phyloP scores from a whole-genome alignment of 345 rosid species.

The Dovyalis caffra region DNA sequence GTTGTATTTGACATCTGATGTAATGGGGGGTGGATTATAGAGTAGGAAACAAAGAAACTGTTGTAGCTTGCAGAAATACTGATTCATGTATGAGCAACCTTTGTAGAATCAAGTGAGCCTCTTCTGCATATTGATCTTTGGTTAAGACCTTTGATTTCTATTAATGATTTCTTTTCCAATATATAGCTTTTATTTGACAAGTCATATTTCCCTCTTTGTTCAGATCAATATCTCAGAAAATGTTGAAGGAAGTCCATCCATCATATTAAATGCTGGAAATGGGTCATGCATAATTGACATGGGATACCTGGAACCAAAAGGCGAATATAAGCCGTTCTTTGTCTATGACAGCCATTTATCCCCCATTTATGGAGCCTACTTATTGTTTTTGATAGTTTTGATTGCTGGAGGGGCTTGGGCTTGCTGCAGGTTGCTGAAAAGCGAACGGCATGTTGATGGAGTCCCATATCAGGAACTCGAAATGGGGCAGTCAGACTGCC shows the following conservation, averaged over 20 bases:
- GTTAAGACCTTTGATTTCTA: too few relatives aligned
- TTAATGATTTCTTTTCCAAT: too few relatives aligned
- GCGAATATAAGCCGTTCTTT: conserved; percentile 13
- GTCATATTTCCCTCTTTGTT: not conserved
- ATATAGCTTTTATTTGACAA: not conserved
- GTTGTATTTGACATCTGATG: too few relatives aligned
- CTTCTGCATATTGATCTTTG: too few relatives aligned
- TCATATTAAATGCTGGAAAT: conserved; percentile 28
- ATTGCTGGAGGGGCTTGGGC: conserved; percentile 31
- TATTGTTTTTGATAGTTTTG: conserved; percentile 25
- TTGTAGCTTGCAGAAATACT: not conserved
- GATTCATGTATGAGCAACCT: not conserved
- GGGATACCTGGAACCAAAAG: not conserved
- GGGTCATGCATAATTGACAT: conserved; percentile 20
- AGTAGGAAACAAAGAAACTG: not conserved
- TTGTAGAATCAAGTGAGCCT: too few relatives aligned
- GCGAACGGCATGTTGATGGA: conserved; percentile 8
- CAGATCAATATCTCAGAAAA: conserved; percentile 31
- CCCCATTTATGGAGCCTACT: conserved; percentile 36
- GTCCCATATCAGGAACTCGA: conserved; percentile 30
- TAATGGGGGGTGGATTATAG: not conserved
- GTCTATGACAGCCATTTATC: conserved; percentile 4
- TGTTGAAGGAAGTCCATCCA: conserved; percentile 24
- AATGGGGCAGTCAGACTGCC: conserved; percentile 28
- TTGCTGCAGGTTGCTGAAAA: conserved; percentile 24